phyloP scores from a whole-genome alignment of 768 basidiomycete genomes.

The Daedaleopsis sinensis region DNA sequence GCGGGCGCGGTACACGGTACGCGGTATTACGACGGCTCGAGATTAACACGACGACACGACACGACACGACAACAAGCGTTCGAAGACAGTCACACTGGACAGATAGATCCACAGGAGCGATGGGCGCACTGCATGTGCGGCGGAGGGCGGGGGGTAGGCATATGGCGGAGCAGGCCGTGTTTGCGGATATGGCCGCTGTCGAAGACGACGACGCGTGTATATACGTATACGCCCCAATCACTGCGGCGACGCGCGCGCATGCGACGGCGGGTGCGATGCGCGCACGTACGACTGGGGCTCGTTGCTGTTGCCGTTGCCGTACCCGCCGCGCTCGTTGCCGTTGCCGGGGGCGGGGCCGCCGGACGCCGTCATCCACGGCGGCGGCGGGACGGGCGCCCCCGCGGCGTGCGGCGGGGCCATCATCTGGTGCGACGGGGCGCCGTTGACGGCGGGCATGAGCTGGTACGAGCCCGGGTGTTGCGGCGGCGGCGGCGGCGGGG shows the following conservation, averaged over 20 bases:
- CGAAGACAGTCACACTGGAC: no score
- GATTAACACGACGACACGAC: neutral
- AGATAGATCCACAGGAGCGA: neutral
- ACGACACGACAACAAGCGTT: neutral
- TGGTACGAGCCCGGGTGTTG: slow-evolving; percentile 24
- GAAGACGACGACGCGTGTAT: neutral
- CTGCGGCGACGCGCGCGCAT: slow-evolving; percentile 40
- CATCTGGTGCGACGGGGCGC: slow-evolving; percentile 21
- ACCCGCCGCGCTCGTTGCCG: slow-evolving; percentile 18
- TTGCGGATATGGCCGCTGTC: neutral
- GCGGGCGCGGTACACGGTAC: neutral
- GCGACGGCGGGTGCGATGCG: slow-evolving; percentile 44
- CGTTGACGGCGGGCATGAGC: slow-evolving; percentile 21
- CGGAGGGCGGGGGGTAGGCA: neutral
- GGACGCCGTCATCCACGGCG: slow-evolving; percentile 26
- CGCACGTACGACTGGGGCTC: slow-evolving; percentile 53
- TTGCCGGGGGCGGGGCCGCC: no score
- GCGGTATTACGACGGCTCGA: neutral
- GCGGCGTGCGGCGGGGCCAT: slow-evolving; percentile 24
- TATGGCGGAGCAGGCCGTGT: no score
- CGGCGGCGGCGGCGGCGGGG: slow-evolving; percentile 10
- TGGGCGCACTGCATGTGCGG: neutral
- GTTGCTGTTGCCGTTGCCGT: no score
- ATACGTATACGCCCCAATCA: slow-evolving; percentile 6
- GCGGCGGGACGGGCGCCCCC: slow-evolving; percentile 23